Evolutionary conservation across 495 filamentous ascomycete genomes (phyloP).

Genomic region (Penicillium antarcticum): DNA sequence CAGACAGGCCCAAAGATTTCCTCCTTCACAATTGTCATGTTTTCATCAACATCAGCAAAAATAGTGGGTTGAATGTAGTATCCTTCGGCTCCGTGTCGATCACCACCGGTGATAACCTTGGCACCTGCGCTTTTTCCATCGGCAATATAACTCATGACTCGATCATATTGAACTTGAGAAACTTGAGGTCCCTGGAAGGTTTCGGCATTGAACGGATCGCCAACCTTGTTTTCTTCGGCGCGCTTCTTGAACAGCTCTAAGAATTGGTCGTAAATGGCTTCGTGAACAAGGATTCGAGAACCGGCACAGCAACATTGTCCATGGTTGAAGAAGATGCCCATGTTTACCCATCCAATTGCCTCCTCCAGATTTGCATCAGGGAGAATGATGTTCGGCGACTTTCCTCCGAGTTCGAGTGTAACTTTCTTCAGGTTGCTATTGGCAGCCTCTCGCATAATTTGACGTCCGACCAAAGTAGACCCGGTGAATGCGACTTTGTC

Average conservation of each 20-base stretch:
- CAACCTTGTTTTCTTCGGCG: constrained; percentile 67
- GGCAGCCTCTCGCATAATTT: constrained; percentile 85
- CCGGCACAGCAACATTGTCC: constrained; percentile 90
- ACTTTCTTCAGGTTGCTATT: constrained; percentile 88
- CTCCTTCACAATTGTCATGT: constrained; percentile 91
- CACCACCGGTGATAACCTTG: constrained; percentile 70
- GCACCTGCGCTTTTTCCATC: constrained; percentile 74
- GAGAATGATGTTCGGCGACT: constrained; percentile 89
- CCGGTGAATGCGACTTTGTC: constrained; percentile 94
- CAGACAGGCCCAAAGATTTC: constrained; percentile 91
- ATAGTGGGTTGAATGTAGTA: constrained; percentile 93
- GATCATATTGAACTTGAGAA: constrained; percentile 80
- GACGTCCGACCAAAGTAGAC: constrained; percentile 73
- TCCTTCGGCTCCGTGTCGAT: constrained; percentile 70
- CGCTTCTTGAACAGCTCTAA: constrained; percentile 71
- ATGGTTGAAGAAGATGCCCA: constrained; percentile 90
- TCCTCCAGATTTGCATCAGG: constrained; percentile 84
- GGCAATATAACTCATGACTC: constrained; percentile 87
- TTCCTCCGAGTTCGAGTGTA: constrained; percentile 85
- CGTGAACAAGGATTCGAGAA: constrained; percentile 81
- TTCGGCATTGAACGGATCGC: constrained; percentile 72
- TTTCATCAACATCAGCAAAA: constrained; percentile 70
- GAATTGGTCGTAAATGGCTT: constrained; percentile 64
- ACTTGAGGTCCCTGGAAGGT: constrained; percentile 94
- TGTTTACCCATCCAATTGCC: constrained; percentile 87